Percentiles rank a stretch among this genome's conserved stretches.
Evolutionary conservation across 495 filamentous ascomycete species (phyloP).

Genomic region (Cercophora samala): DNA sequence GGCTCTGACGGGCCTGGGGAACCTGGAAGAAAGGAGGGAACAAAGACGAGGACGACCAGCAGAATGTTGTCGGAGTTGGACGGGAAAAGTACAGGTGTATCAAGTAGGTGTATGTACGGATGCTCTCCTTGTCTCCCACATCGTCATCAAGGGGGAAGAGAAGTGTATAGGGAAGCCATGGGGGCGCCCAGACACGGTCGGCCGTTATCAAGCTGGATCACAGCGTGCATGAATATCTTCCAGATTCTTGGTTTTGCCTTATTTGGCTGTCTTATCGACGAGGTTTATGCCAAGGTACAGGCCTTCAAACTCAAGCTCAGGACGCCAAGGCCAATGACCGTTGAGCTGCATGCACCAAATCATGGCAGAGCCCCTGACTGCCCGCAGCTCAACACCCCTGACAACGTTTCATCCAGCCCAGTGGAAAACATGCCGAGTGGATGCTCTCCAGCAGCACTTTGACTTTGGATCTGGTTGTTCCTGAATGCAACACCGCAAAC

Average conservation of each 20-base stretch:
- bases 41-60: not conserved
- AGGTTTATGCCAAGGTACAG: slow-evolving; percentile 29
- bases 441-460: slow-evolving; percentile 5
- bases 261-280: slow-evolving; percentile 23
- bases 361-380: slow-evolving; percentile 22
- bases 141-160: not conserved
- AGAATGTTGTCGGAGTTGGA: not conserved
- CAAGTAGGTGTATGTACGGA: not conserved
- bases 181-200: not conserved
- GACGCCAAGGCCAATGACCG: slow-evolving; percentile 20
- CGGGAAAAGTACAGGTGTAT: not conserved
- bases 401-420: slow-evolving; percentile 20
- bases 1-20: not conserved
- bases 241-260: slow-evolving; percentile 9
- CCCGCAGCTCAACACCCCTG: slow-evolving; percentile 9
- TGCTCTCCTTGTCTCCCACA: not conserved
- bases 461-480: not conserved
- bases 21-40: slow-evolving; percentile 13
- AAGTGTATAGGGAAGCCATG: not conserved
- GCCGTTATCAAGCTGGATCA: too few relatives aligned
- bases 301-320: slow-evolving; percentile 14
- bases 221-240: not conserved
- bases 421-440: slow-evolving; percentile 20
- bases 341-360: slow-evolving; percentile 18
- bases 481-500: slow-evolving; percentile 22